These are phyloP conservation scores for Beauveria rudraprayagi DNA, from an alignment of 2,329 filamentous ascomycete genomes.

Conservation along the genomic window DNA sequence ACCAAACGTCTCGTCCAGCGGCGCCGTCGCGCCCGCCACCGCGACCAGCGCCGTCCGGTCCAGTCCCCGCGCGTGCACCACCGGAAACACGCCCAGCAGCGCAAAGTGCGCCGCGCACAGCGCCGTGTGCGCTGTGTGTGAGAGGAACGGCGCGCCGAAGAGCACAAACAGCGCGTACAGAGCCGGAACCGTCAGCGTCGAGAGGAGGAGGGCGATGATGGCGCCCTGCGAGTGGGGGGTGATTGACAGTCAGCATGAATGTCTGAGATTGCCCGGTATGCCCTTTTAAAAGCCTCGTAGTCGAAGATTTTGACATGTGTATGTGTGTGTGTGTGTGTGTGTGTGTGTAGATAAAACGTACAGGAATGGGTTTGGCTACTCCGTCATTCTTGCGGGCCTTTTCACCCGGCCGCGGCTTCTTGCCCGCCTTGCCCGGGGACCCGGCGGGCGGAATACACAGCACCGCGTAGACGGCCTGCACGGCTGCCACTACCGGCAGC, in stretches of 20 bases:
- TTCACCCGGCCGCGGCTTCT: conserved; percentile 45
- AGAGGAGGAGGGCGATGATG: conserved; percentile 46
- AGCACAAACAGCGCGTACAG: conserved; percentile 63
- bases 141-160: conserved; percentile 84
- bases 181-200: conserved; percentile 59
- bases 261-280: no score
- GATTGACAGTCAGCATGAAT: no score
- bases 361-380: conserved; percentile 38
- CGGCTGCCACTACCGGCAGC: conserved; percentile 51
- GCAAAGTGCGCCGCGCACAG: conserved; percentile 77
- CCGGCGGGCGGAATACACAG: conserved; percentile 57
- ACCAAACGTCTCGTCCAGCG: conserved; percentile 79
- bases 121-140: conserved; percentile 68
- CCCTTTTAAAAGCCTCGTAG: background rate
- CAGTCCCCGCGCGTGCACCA: conserved; percentile 81
- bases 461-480: conserved; percentile 58
- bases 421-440: conserved; percentile 29
- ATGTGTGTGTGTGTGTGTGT: background rate
- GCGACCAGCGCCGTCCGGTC: conserved; percentile 63
- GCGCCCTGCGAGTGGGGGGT: conserved; percentile 28
- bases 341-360: conserved; percentile 24
- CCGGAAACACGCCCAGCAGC: conserved; percentile 66
- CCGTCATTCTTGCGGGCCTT: conserved; percentile 42
- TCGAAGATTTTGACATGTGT: background rate
- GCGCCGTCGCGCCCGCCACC: conserved; percentile 57